Evolutionary conservation across 2,329 filamentous ascomycete species (phyloP).

Genomic region (Talaromyces islandicus): DNA sequence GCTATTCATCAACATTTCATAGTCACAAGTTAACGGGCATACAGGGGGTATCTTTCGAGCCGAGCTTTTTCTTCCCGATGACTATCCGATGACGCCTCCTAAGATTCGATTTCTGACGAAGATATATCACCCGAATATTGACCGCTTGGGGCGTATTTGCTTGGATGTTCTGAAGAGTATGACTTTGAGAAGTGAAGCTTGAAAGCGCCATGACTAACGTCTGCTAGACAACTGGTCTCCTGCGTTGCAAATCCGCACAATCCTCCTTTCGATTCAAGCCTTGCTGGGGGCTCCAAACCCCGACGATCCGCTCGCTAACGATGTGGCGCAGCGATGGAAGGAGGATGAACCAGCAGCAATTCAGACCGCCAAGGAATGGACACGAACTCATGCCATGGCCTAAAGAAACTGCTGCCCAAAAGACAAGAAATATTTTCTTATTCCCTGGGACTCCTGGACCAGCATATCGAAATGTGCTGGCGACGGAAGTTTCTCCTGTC

Average conservation of each 20-base stretch:
- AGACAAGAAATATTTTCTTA: neutral
- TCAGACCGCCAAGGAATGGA: constrained; percentile 88
- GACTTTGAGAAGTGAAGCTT: constrained; percentile 18
- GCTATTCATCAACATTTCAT: neutral
- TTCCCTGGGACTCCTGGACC: neutral
- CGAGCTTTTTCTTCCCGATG: constrained; percentile 94
- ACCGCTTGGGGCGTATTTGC: constrained; percentile 94
- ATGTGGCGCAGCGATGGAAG: constrained; percentile 97
- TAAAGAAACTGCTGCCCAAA: constrained; percentile 16
- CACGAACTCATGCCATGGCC: constrained; percentile 67
- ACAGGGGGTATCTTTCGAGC: constrained; percentile 85
- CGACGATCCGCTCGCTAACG: constrained; percentile 95
- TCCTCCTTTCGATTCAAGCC: constrained; percentile 96
- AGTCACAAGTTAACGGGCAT: neutral
- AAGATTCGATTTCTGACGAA: constrained; percentile 98
- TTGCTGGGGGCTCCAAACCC: constrained; percentile 94
- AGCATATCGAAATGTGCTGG: neutral
- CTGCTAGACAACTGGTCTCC: constrained; percentile 91
- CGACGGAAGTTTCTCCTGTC: neutral
- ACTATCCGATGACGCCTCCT: constrained; percentile 98
- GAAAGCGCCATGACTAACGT: constrained; percentile 14
- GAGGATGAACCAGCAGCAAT: constrained; percentile 91
- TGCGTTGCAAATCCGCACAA: constrained; percentile 93
- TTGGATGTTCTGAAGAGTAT: constrained; percentile 94
- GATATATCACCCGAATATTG: constrained; percentile 99